These are phyloP conservation scores for Annulohypoxylon nitens DNA, from an alignment of 495 filamentous ascomycete species.

Conservation along the genomic window DNA sequence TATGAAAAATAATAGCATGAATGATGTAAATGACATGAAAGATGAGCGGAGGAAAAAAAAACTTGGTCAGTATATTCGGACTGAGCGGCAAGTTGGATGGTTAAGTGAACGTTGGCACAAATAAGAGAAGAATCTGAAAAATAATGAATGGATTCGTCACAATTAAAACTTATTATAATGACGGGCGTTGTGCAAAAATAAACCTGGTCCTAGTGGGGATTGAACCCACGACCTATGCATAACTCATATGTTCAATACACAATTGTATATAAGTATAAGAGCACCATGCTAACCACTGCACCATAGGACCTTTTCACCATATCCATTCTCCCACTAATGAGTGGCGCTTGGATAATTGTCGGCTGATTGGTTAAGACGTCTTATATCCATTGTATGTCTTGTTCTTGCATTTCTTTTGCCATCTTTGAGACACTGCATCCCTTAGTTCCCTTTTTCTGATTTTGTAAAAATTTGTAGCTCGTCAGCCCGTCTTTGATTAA, in stretches of 20 bases:
- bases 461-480: too few species aligned
- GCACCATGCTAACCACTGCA: conserved; percentile 51
- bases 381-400: conserved; percentile 14
- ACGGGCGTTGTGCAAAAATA: conserved; percentile 10
- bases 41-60: too few species aligned
- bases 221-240: conserved; percentile 50
- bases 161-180: not conserved
- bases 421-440: too few species aligned
- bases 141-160: too few species aligned
- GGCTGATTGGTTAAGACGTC: conserved; percentile 17
- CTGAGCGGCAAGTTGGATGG: too few species aligned
- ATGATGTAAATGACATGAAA: too few species aligned
- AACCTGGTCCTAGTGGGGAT: conserved; percentile 45
- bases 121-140: too few species aligned
- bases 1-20: too few species aligned
- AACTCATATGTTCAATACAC: conserved; percentile 36
- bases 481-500: too few species aligned
- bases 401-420: not conserved
- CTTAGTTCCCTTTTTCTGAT: too few species aligned
- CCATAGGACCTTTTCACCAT: conserved; percentile 38
- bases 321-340: not conserved
- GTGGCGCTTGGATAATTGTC: conserved; percentile 35
- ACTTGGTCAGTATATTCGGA: too few species aligned
- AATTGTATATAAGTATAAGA: conserved; percentile 48
- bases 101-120: too few species aligned